Evolutionary conservation across 2,329 filamentous ascomycete species (phyloP).

Genomic region (Aspergillus glaucus): DNA sequence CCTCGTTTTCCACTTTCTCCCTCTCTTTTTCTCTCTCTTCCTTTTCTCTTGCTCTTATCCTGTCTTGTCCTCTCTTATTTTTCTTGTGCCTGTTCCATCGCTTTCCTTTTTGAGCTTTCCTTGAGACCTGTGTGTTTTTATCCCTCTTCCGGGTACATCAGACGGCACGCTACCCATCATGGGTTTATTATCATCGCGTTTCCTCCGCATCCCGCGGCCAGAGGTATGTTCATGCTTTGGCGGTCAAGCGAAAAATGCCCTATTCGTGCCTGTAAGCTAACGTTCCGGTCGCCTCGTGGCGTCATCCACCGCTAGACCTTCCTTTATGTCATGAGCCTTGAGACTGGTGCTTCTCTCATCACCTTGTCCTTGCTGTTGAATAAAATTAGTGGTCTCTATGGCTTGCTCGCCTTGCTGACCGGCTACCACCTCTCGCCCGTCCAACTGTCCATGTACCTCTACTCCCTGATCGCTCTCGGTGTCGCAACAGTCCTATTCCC

Average conservation of each 20-base stretch:
- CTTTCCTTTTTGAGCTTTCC: not conserved
- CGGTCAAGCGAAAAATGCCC: not conserved
- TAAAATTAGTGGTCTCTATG: conserved; percentile 86
- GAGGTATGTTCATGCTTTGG: conserved; percentile 30
- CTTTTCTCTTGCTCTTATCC: conserved; percentile 5
- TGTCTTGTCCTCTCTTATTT: conserved; percentile 4
- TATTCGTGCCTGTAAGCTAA: conserved; percentile 6
- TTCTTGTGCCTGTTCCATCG: conserved; percentile 11
- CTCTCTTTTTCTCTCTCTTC: conserved; percentile 7
- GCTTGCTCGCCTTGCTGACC: conserved; percentile 79
- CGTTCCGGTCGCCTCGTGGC: conserved; percentile 4
- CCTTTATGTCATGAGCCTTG: conserved; percentile 76
- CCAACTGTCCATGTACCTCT: conserved; percentile 87
- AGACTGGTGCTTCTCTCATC: conserved; percentile 80
- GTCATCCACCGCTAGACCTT: conserved; percentile 62
- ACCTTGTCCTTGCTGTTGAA: conserved; percentile 79
- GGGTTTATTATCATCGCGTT: conserved; percentile 33
- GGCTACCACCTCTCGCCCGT: conserved; percentile 75
- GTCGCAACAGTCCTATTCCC: conserved; percentile 65
- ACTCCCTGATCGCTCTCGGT: conserved; percentile 67
- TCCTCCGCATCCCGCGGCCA: conserved; percentile 46
- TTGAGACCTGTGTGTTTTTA: conserved; percentile 1
- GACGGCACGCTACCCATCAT: conserved; percentile 20
- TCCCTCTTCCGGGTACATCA: not conserved
- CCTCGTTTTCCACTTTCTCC: not conserved